phyloP scores from a whole-genome alignment of 1,284 basidiomycete genomes.

The Entoloma clypeatum region DNA sequence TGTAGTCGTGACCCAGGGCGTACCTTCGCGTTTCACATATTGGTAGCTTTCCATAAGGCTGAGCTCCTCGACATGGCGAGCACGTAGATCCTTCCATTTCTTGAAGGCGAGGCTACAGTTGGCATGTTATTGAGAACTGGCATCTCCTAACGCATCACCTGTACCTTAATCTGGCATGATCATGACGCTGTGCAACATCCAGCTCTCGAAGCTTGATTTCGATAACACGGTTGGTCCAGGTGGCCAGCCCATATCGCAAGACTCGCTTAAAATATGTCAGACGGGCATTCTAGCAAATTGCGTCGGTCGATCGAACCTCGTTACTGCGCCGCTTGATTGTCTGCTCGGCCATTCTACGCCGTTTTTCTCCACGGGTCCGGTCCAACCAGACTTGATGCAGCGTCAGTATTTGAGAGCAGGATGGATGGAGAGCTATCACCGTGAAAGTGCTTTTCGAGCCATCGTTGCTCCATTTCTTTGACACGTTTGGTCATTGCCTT shows the following conservation, averaged over 20 bases:
- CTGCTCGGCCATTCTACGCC: constrained; percentile 38
- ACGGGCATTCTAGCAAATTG: neutral
- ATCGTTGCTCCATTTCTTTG: constrained; percentile 38
- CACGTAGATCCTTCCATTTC: constrained; percentile 63
- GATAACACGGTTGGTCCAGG: constrained; percentile 71
- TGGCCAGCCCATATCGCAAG: constrained; percentile 40
- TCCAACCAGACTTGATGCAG: constrained; percentile 45
- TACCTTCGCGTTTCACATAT: constrained; percentile 73
- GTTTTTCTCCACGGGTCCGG: constrained; percentile 32
- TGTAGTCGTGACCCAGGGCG: constrained; percentile 11
- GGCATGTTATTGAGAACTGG: constrained; percentile 9
- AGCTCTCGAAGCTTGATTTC: constrained; percentile 68
- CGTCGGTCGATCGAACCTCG: constrained; percentile 33
- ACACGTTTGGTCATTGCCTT: constrained; percentile 46
- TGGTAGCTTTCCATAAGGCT: constrained; percentile 79
- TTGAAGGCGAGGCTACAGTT: constrained; percentile 47
- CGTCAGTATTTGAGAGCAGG: constrained; percentile 14
- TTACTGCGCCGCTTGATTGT: constrained; percentile 36
- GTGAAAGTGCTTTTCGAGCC: constrained; percentile 39
- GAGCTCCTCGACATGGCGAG: constrained; percentile 62
- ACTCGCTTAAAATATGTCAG: constrained; percentile 42
- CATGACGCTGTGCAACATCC: constrained; percentile 50
- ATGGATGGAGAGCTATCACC: constrained; percentile 34
- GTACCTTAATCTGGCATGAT: constrained; percentile 41
- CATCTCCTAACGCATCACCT: too few species aligned